Conservation (phyloP, 2,329 filamentous ascomycete species). For the Venturia pyrina region DNA sequence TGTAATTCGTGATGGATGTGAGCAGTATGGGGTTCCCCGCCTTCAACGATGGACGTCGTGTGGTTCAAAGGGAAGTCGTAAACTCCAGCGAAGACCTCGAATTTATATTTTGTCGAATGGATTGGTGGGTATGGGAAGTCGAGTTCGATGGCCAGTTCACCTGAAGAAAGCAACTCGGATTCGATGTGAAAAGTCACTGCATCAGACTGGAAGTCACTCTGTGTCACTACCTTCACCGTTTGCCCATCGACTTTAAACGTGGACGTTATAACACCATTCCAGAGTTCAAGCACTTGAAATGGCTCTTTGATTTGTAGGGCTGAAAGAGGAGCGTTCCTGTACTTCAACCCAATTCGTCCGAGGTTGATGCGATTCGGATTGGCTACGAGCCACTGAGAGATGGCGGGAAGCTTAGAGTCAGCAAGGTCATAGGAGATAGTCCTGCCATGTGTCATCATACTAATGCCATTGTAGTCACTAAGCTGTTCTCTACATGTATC, state of each 20-base stretch:
- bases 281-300: neutral
- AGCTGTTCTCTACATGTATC: neutral
- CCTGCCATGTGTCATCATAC: neutral
- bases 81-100: neutral
- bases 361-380: neutral
- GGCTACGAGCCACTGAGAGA: neutral
- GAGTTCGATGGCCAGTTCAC: neutral
- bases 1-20: neutral
- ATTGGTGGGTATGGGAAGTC: neutral
- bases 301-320: neutral
- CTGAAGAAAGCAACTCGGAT: neutral
- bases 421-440: neutral
- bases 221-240: neutral
- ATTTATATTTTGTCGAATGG: neutral
- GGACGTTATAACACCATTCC: neutral
- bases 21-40: neutral
- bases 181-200: neutral
- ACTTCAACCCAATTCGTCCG: neutral
- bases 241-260: neutral
- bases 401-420: neutral
- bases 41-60: neutral
- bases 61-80: neutral
- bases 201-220: neutral
- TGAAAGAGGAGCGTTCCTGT: neutral
- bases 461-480: neutral